Base-by-base conservation (phyloP, 2,329 filamentous ascomycete genomes). In the Xylaria sp. region DNA sequence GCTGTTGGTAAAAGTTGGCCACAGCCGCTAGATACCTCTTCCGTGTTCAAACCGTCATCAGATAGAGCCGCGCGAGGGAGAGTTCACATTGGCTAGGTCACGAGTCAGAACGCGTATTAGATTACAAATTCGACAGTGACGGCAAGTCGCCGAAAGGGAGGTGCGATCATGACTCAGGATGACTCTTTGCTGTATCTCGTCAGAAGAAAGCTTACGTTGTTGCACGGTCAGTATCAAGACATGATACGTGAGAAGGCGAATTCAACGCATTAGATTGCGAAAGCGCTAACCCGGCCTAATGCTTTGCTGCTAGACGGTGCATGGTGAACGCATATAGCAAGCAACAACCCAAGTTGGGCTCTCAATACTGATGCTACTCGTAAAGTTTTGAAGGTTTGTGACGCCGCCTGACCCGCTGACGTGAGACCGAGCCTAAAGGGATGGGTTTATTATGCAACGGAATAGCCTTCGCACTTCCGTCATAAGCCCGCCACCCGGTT, bases 121-220 rank as follows among this genome's bases (percentile, higher is more conserved):
- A 35, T 43, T 52, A 43, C 2, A 15, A 48, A 47, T 33, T 54
- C 43, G 15, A 55, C 29, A 25, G 7, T 21, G 25, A 33, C 13
- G 3, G 13, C 51, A 15, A 10, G 15, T 21, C 43, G 43, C 23
- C 13, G 29, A n/a, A 8, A 15, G 35, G 21, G n/a, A 11, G 6
- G 13, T 1, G 13, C n/a, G n/a, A 3, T 27, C 38, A 55, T 51
- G 49, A 55, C 33, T 62, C 49, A 62, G 31, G 25, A 37, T 15
- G 44, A 21, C 13, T 44, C 7, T 44, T 41, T 52, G 4, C 10
- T 9, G n/a, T n/a, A n/a, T n/a, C n/a, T 37, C 23, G 25, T 17
- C 3, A 10, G n/a, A 37, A 31, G 19, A 11, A 29, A 47, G 47
- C 15, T 29, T 21, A 23, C 40, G 19, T 8, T 8, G 29, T 56